Conservation (phyloP, 176 grass and related monocot genomes). For the Phyllostachys edulis region DNA sequence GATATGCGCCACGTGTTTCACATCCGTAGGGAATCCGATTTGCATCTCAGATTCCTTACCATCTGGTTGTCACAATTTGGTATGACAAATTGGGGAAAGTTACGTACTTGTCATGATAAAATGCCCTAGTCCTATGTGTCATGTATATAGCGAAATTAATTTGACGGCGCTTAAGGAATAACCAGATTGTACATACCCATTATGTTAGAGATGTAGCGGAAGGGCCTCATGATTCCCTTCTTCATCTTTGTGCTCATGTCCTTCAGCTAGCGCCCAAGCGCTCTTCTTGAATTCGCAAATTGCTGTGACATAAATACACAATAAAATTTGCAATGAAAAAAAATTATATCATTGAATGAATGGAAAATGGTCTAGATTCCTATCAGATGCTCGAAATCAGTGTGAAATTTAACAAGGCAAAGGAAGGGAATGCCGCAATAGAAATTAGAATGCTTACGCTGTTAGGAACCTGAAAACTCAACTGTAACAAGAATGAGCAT, state of each 20-base stretch:
- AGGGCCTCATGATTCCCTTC: constrained; percentile 68
- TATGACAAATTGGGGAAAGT: neutral
- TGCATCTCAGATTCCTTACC: constrained; percentile 70
- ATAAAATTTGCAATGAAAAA: neutral
- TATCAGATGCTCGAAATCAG: neutral
- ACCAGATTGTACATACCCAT: constrained; percentile 44
- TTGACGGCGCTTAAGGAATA: neutral
- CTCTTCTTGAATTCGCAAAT: constrained; percentile 34
- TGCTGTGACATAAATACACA: neutral
- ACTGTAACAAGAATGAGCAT: constrained; percentile 22
- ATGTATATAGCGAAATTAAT: neutral
- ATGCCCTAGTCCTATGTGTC: neutral
- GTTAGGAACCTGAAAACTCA: constrained; percentile 17
- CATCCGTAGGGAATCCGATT: constrained; percentile 90
- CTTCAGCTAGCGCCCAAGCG: neutral
- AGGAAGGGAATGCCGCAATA: neutral
- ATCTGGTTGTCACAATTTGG: constrained; percentile 27
- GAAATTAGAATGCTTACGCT: constrained; percentile 40
- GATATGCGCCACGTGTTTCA: constrained; percentile 93
- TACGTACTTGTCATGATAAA: neutral
- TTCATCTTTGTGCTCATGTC: constrained; percentile 62
- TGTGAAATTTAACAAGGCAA: neutral
- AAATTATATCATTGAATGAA: neutral
- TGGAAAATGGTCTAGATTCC: neutral
- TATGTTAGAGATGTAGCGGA: constrained; percentile 82